A percentile compares a stretch with the other conserved stretches of the same genome.
Conservation (phyloP, 306 rosid genomes). For the Crotalaria pallida region DNA sequence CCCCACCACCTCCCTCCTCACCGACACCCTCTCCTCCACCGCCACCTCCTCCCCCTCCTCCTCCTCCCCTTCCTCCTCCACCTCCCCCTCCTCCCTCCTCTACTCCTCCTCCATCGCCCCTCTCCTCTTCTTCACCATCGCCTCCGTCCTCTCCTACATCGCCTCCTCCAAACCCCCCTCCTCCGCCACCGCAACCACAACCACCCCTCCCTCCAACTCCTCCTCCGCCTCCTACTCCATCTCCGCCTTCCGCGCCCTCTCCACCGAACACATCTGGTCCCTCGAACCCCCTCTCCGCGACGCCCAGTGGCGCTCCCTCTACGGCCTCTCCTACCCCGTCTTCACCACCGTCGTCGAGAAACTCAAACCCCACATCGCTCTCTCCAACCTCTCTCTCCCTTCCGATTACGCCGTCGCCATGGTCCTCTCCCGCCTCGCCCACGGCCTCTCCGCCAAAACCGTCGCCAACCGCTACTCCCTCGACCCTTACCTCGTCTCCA, state of each 20-base stretch:
- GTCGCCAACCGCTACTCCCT: conserved; percentile 72
- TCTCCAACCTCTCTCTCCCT: conserved; percentile 84
- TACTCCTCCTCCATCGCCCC: conserved; percentile 85
- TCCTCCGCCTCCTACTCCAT: conserved; percentile 67
- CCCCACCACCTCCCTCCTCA: conserved; percentile 65
- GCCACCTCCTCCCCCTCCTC: conserved; percentile 33
- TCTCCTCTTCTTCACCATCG: conserved; percentile 90
- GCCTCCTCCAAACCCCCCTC: conserved; percentile 57
- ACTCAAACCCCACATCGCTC: conserved; percentile 78
- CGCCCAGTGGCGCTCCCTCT: conserved; percentile 87
- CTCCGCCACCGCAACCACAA: not conserved
- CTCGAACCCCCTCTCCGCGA: conserved; percentile 89
- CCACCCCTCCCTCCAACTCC: not conserved
- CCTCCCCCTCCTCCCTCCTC: conserved; percentile 63
- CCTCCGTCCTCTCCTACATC: conserved; percentile 85
- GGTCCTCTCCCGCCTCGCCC: conserved; percentile 90
- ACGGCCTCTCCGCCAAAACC: conserved; percentile 71
- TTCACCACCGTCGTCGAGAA: conserved; percentile 89
- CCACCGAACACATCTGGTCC: conserved; percentile 96
- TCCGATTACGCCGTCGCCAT: conserved; percentile 87
- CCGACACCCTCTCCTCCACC: conserved; percentile 55
- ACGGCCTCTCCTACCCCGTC: conserved; percentile 82
- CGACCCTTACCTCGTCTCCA: conserved; percentile 88
- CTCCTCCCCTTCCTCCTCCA: conserved; percentile 28
- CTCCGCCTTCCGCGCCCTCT: conserved; percentile 84